phyloP scores from a whole-genome alignment of 345 rosid genomes.

The Erucastrum elatum region DNA sequence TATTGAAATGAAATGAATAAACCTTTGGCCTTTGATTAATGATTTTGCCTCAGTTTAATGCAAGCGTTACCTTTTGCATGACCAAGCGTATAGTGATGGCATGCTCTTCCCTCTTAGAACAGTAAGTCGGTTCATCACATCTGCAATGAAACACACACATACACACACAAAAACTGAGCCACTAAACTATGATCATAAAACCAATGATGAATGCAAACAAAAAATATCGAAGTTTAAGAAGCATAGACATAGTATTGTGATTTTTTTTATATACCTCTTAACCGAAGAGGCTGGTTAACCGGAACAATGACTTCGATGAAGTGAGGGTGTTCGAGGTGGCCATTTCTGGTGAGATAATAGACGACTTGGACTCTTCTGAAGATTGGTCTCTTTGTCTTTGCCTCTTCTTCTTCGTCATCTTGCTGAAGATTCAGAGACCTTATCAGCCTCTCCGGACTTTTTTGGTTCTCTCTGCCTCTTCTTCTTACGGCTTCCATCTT shows the following conservation, averaged over 20 bases:
- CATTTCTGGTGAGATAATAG: conserved; percentile 86
- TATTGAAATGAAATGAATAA: background rate
- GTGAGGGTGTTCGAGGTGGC: conserved; percentile 93
- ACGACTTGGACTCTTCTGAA: conserved; percentile 63
- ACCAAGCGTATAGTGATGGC: conserved; percentile 86
- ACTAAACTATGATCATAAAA: background rate
- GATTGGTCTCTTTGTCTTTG: conserved; percentile 24
- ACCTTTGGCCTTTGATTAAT: background rate
- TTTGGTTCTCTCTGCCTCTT: conserved; percentile 37
- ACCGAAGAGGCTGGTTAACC: conserved; percentile 71
- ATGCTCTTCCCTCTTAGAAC: conserved; percentile 79
- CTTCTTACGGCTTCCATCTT: conserved; percentile 33
- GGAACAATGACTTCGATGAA: conserved; percentile 72
- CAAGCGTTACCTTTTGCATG: conserved; percentile 73
- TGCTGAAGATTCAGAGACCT: conserved; percentile 25
- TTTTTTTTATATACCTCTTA: conserved; percentile 51
- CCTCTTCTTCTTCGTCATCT: conserved; percentile 27
- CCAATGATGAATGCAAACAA: background rate
- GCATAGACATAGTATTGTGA: background rate
- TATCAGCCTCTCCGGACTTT: conserved; percentile 36
- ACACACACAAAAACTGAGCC: background rate
- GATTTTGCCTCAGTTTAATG: background rate
- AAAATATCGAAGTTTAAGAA: background rate
- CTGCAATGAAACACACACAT: conserved; percentile 29
- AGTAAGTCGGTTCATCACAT: conserved; percentile 68